Evolutionary conservation across 2,329 filamentous ascomycete genomes (phyloP).

Genomic region (Neurospora sp.): DNA sequence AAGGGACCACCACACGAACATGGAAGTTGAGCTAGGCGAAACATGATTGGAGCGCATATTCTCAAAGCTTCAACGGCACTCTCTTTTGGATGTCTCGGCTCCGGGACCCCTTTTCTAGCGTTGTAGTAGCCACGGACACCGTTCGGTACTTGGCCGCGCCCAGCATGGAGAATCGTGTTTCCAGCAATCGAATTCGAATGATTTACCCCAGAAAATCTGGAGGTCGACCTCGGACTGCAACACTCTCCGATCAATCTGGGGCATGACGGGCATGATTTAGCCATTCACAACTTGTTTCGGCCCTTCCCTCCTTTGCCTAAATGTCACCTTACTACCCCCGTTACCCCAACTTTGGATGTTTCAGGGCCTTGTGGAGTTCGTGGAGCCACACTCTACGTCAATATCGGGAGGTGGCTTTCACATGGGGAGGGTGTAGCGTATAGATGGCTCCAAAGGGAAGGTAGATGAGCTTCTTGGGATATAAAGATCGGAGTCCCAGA

Average conservation of each 20-base stretch:
- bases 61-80: neutral
- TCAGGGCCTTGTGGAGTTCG: neutral
- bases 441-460: neutral
- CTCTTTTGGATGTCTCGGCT: neutral
- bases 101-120: neutral
- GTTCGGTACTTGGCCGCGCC: neutral
- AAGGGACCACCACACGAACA: slow-evolving; percentile 26
- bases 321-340: neutral
- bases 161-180: slow-evolving; percentile 5
- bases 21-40: slow-evolving; percentile 26
- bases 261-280: neutral
- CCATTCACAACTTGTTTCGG: neutral
- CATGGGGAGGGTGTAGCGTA: neutral
- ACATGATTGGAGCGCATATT: slow-evolving; percentile 3
- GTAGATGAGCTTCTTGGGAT: neutral
- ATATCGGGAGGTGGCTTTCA: neutral
- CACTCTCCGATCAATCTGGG: neutral
- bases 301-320: neutral
- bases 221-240: neutral
- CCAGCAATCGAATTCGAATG: slow-evolving; percentile 4
- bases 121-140: neutral
- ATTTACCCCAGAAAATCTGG: neutral
- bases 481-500: slow-evolving; percentile 4
- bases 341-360: neutral
- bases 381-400: neutral